A percentile compares a stretch with the other conserved stretches of the same genome.
Evolutionary conservation across 1,284 basidiomycete genomes (phyloP).

Genomic region (Sanghuangporus weigelae): DNA sequence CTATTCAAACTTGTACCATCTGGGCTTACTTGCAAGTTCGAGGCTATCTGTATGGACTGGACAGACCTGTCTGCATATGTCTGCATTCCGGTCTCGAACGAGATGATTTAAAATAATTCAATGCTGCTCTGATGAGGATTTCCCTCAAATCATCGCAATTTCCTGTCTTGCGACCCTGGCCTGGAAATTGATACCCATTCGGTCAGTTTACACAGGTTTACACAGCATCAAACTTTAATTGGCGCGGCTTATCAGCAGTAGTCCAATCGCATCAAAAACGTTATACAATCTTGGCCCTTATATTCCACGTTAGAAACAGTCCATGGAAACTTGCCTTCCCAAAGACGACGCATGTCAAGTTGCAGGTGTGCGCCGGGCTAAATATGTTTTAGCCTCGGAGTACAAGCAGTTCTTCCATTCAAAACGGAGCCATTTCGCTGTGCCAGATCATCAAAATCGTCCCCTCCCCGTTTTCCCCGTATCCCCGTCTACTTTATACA

Average conservation of each 20-base stretch:
- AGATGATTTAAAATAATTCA: background rate
- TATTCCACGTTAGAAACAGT: background rate
- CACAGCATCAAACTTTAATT: background rate
- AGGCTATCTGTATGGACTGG: too few species aligned
- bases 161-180: background rate
- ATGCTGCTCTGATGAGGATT: background rate
- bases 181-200: background rate
- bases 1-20: too few species aligned
- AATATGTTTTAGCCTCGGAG: conserved; percentile 9
- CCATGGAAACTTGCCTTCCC: background rate
- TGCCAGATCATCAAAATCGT: conserved; percentile 41
- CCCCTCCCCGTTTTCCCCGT: background rate
- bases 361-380: background rate
- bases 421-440: conserved; percentile 76
- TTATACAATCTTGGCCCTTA: background rate
- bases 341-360: background rate
- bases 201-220: background rate
- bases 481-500: background rate
- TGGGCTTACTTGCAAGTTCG: too few species aligned
- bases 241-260: background rate
- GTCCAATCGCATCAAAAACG: background rate
- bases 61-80: too few species aligned
- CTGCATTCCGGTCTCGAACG: background rate
- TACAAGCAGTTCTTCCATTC: conserved; percentile 38
- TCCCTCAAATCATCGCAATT: background rate